phyloP scores from a whole-genome alignment of 129 eudicot genomes.

The Tagetes erecta region DNA sequence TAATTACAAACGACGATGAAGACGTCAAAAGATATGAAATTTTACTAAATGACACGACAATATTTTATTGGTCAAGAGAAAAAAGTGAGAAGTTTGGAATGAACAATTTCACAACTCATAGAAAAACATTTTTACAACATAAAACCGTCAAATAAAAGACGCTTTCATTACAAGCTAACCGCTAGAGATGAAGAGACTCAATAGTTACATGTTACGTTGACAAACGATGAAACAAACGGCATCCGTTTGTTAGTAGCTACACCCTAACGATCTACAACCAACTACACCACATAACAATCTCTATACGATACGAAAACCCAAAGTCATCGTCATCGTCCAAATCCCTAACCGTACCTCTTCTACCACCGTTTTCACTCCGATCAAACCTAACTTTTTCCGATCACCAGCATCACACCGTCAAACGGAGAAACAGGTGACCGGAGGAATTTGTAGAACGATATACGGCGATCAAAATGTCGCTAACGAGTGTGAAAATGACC shows the following conservation, averaged over 20 bases:
- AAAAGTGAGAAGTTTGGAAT: too few species aligned
- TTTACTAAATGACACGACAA: too few species aligned
- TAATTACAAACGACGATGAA: too few species aligned
- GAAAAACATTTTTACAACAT: too few species aligned
- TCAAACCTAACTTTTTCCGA: slow-evolving; percentile 27
- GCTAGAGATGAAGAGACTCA: too few species aligned
- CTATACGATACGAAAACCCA: slow-evolving; percentile 19
- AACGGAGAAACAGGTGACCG: slow-evolving; percentile 1
- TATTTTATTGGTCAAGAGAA: too few species aligned
- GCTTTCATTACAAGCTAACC: too few species aligned
- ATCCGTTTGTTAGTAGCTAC: not conserved
- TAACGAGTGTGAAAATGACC: slow-evolving; percentile 88
- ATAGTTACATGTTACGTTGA: too few species aligned
- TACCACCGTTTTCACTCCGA: slow-evolving; percentile 20
- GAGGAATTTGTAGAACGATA: slow-evolving; percentile 20
- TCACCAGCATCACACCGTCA: not conserved
- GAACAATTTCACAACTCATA: too few species aligned
- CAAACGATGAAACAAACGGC: slow-evolving; percentile 23
- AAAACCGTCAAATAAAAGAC: too few species aligned
- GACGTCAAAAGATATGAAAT: too few species aligned
- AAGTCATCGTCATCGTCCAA: slow-evolving; percentile 32
- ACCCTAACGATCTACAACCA: slow-evolving; percentile 27
- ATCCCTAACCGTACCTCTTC: slow-evolving; percentile 10
- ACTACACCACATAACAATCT: slow-evolving; percentile 24
- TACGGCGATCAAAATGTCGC: slow-evolving; percentile 48